Base-by-base conservation (phyloP, 176 grass and related monocot species). In the Musa schizocarpa region DNA sequence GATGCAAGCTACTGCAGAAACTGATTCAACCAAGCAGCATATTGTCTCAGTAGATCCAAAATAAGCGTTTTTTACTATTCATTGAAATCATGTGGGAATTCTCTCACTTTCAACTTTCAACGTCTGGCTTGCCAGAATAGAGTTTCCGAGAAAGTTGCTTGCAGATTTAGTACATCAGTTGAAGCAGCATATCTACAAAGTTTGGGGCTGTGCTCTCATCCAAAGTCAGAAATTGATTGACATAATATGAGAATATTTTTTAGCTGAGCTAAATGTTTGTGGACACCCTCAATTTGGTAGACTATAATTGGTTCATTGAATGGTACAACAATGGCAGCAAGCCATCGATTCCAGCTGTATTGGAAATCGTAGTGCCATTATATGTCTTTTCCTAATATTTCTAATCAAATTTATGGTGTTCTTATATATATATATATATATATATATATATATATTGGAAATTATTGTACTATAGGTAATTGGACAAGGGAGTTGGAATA, bases 1-100 rank as follows among this genome's bases (percentile, higher is more conserved):
- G 49, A 52, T 72, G 69, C 69, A 54, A n/a, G 49, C 48, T 53
- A 50, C 48, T 61, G 57, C 57, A 69, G 50, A 72, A 23, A 54
- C 50, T 13, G 69, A 72, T 72, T 72, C 69, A 53, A 24, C 69
- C 11, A 6, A 2, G 3, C 24, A 9, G 26, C 48, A 72, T 72
- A n/a, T 24, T 23, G 69, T 24, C 48, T 69, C 67, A 50, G 67
- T 49, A 2, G 27, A 69, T 49, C 14, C 67, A 69, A 50, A 69
- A 50, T 69, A 61, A 61, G 57, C 1, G 21, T 1, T 1, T 19
- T 61, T 61, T n/a, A n/a, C 17, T 61, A 8, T 43, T 17, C 6
- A 13, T 61, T 14, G 13, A n/a, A 61, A n/a, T n/a, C 3, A n/a
- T n/a, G 17, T 61, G 16, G 57, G 16, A 61, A 61, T 61, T 7